Percentiles rank a stretch among this genome's conserved stretches.
Conservation (phyloP, 2,329 filamentous ascomycete genomes). For the Talaromyces sp. region DNA sequence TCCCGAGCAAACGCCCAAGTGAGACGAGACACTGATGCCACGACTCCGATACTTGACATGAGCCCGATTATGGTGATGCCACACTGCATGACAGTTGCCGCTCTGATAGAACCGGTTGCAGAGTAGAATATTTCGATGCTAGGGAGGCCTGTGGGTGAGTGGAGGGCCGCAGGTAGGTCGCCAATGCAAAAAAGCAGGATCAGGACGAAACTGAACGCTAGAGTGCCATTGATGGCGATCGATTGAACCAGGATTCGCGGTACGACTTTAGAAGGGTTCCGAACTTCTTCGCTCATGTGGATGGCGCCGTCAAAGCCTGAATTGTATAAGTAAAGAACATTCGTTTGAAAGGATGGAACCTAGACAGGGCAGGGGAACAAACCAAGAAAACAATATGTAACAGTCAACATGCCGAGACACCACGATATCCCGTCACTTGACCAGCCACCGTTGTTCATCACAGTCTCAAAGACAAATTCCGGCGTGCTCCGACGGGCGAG, state of each 20-base stretch:
- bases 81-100: constrained; percentile 38
- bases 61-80: constrained; percentile 36
- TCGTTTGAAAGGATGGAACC: background rate
- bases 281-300: constrained; percentile 46
- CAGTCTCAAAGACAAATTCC: constrained; percentile 41
- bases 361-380: background rate
- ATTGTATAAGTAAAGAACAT: background rate
- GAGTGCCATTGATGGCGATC: constrained; percentile 37
- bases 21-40: constrained; percentile 46
- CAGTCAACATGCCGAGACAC: constrained; percentile 35
- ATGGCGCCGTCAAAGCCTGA: constrained; percentile 46
- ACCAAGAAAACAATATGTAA: constrained; percentile 26
- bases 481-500: constrained; percentile 27
- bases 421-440: constrained; percentile 41
- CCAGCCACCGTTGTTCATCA: constrained; percentile 46
- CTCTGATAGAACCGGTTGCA: constrained; percentile 36
- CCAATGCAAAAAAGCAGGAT: constrained; percentile 44
- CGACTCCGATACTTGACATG: constrained; percentile 37
- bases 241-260: constrained; percentile 44
- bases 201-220: constrained; percentile 39
- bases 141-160: constrained; percentile 29
- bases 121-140: constrained; percentile 42
- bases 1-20: constrained; percentile 50
- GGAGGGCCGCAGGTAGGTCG: constrained; percentile 28
- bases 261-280: constrained; percentile 42